Percentiles rank a stretch among this genome's conserved stretches.
Evolutionary conservation across 1,139 yeast species (phyloP).

Genomic region (Geotrichum restrictum): DNA sequence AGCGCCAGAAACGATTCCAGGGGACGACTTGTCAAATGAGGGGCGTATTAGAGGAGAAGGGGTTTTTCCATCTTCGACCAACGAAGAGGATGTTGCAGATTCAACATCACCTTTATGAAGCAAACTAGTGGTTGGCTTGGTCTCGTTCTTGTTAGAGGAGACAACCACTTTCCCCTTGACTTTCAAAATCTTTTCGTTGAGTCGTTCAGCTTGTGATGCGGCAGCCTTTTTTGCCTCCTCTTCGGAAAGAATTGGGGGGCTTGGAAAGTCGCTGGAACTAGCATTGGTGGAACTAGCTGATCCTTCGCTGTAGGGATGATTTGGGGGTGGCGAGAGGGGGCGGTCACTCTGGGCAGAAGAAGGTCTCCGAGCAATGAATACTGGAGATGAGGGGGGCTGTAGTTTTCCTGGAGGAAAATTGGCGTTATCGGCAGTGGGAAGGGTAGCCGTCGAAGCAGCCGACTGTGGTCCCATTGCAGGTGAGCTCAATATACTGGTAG

Average conservation of each 20-base stretch:
- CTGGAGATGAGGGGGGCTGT: not conserved
- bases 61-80: not conserved
- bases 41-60: not conserved
- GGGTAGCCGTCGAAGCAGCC: not conserved
- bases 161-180: constrained; percentile 22
- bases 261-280: not conserved
- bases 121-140: constrained; percentile 14
- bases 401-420: not conserved
- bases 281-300: not conserved
- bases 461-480: constrained; percentile 6
- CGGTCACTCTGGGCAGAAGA: not conserved
- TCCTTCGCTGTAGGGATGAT: not conserved
- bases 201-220: constrained; percentile 18
- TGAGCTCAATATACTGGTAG: constrained; percentile 8
- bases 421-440: constrained; percentile 1
- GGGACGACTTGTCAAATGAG: too few species aligned
- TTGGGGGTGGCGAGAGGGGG: not conserved
- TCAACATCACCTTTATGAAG: constrained; percentile 4
- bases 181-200: constrained; percentile 19
- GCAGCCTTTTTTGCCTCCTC: constrained; percentile 22
- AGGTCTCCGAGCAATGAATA: not conserved
- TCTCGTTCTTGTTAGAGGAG: constrained; percentile 9
- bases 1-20: too few species aligned
- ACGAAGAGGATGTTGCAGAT: not conserved
- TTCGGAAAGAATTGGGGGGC: constrained; percentile 1